Base-by-base conservation (phyloP, 2,329 filamentous ascomycete genomes). In the Corynespora cassiicola region DNA sequence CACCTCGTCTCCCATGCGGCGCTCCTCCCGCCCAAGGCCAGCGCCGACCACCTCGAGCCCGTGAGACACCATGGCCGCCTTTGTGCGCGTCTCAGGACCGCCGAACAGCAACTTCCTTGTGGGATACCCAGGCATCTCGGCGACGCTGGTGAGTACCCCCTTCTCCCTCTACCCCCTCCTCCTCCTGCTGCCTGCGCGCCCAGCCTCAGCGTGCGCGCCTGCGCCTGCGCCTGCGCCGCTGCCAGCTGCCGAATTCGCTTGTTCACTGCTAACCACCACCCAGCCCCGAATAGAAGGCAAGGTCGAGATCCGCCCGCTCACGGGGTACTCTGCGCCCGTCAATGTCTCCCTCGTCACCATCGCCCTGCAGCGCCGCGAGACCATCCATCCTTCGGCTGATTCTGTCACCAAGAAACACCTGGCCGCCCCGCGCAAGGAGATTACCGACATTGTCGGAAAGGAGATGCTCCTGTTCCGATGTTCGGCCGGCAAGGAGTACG, bases 201-300 rank as follows among this genome's bases (percentile, higher is more conserved):
- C n/a, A n/a, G n/a, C n/a, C n/a, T n/a, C n/a, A n/a, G n/a, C n/a
- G n/a, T n/a, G n/a, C n/a, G n/a, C n/a, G n/a, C n/a, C n/a, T n/a
- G n/a, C n/a, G n/a, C n/a, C n/a, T n/a, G n/a, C n/a, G n/a, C n/a
- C n/a, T n/a, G n/a, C n/a, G n/a, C n/a, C n/a, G n/a, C n/a, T n/a
- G n/a, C n/a, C n/a, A n/a, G n/a, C n/a, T n/a, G n/a, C n/a, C n/a
- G n/a, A n/a, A n/a, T n/a, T n/a, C n/a, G n/a, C n/a, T n/a, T n/a
- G n/a, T n/a, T n/a, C n/a, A n/a, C 29, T 51, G 50, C 58, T 65
- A 50, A 64, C 56, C 14, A 31, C 17, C 35, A 30, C 45, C 24
- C 63, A 96, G 90, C 94, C 94, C 62, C 88, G 94, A 66, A 92
- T 99, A 74, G 92, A 96, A 77, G 94, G 94, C 59, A 95, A 94